These are phyloP conservation scores for Camelina hispida DNA, from an alignment of 345 rosid genomes.

Conservation along the genomic window DNA sequence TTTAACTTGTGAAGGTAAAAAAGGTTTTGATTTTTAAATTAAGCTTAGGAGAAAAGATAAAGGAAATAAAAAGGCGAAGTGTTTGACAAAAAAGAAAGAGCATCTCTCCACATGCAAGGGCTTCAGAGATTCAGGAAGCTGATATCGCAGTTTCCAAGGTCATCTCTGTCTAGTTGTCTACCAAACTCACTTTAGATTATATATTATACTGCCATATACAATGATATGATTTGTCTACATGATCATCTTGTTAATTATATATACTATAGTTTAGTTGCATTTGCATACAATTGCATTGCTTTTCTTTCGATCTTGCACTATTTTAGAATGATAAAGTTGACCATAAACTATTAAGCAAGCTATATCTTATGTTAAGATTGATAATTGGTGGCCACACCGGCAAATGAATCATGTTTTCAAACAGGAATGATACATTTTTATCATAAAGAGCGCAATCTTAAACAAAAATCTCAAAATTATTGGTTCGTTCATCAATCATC, in stretches of 20 bases:
- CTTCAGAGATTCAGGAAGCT: slow-evolving; percentile 40
- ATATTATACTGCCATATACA: neutral
- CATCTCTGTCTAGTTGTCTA: slow-evolving; percentile 37
- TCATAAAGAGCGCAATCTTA: neutral
- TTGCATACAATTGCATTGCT: neutral
- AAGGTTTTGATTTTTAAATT: slow-evolving; percentile 10
- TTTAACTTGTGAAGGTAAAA: slow-evolving; percentile 28
- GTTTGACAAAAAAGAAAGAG: slow-evolving; percentile 43
- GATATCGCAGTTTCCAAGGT: slow-evolving; percentile 40
- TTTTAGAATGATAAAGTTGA: slow-evolving; percentile 14
- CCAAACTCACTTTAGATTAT: slow-evolving; percentile 25
- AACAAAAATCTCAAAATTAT: slow-evolving; percentile 10
- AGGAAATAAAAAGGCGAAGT: slow-evolving; percentile 23
- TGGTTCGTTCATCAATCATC: neutral
- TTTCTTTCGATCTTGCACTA: neutral
- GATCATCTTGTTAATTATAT: slow-evolving; percentile 14
- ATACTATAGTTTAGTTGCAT: neutral
- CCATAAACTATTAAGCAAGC: slow-evolving; percentile 6
- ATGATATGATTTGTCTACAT: slow-evolving; percentile 1
- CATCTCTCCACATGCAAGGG: slow-evolving; percentile 44
- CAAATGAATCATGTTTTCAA: neutral
- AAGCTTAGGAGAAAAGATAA: neutral
- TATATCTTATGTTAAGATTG: slow-evolving; percentile 22
- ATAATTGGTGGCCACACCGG: slow-evolving; percentile 21
- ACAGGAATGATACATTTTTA: neutral